Base-by-base conservation (phyloP, 2,329 filamentous ascomycete species). In the Botrytis galanthina region DNA sequence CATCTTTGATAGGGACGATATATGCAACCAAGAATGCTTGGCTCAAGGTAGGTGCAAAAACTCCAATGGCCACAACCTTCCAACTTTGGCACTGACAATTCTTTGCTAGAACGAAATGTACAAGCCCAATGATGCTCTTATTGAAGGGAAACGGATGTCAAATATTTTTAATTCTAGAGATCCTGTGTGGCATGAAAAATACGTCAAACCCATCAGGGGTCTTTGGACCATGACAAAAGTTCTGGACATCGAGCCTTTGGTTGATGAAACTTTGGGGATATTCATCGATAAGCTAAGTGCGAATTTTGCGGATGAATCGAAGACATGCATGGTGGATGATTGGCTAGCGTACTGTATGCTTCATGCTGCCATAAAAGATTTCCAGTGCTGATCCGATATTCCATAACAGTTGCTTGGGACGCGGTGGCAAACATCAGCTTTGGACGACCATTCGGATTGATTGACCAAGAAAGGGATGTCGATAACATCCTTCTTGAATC, bases 1-100 rank as follows among this genome's bases (percentile, higher is more conserved):
- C 51, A 80, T 82, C 73, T 77, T 80, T 60, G 79, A 83, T 44
- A 32, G 61, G n/a, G 82, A 81, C 18, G 76, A 76, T 26, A 81
- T 86, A 73, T 83, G 80, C 4, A 76, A 86, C 10, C 78, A 86
- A 37, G 84, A 87, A 77, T 81, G 82, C 78, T 35, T 71, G 70
- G 60, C 70, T 51, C 18, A 71, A 71, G 44, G 37, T 66, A 66
- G 10, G 22, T 66, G 20, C 22, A 7, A 10, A 4, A 44, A 7
- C 39, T 42, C 29, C 7, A 60, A 37, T 44, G 26, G 7, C 16
- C 60, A 26, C 18, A 29, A 20, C 35, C 8, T 26, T 32, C 35
- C 18, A 42, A 44, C 32, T 59, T 29, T 18, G 16, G 26, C 8
- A 42, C 46, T 71, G 29, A 64, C 29, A 57, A 4, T 3, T 44